Base-by-base conservation (phyloP, 2,329 filamentous ascomycete genomes). In the Arthrobotrys conoides region DNA sequence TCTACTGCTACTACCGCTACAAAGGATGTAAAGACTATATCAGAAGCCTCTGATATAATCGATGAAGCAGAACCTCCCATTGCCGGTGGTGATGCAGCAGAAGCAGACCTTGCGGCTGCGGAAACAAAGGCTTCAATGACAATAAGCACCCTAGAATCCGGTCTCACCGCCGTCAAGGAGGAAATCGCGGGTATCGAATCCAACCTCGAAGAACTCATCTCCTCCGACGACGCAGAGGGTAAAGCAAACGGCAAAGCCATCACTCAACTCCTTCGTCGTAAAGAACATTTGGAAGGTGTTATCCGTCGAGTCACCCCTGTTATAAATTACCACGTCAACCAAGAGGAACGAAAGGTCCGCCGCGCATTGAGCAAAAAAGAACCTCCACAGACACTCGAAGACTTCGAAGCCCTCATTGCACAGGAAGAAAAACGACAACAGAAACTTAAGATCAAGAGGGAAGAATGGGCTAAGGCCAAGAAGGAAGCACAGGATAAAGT, bases 401-500 rank as follows among this genome's bases (percentile, higher is more conserved):
- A 77, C 20, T 71, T 67, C 22, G 73, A 77, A 30, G 20, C 27
- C 20, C 6, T 71, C 6, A 22, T 73, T n/a, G 41, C 30, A 8
- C 59, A 59, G 20, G 36, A 66, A 18, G 53, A 61, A 18, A 33
- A 46, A 27, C 14, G 49, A 49, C 55, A 49, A 20, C 67, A 66
- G 33, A 59, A 57, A 24, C 33, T 22, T 14, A 59, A 33, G 65
- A 20, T 33, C 3, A 49, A 69, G 55, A 65, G 64, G 38, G 70
- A 69, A 12, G 49, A 73, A 49, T 36, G 55, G 12, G 38, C 27
- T 12, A 41, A 41, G 20, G 22, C 57, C 8, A 65, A 51, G 30
- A 79, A 70, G 30, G 70, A 69, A 53, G 55, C 53, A 1, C 68
- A 69, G 27, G 67, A 76, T 38, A 66, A 68, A 41, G 33, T 53